Evolutionary conservation across 495 filamentous ascomycete species (phyloP).

Genomic region (Penicillium cinerascens): DNA sequence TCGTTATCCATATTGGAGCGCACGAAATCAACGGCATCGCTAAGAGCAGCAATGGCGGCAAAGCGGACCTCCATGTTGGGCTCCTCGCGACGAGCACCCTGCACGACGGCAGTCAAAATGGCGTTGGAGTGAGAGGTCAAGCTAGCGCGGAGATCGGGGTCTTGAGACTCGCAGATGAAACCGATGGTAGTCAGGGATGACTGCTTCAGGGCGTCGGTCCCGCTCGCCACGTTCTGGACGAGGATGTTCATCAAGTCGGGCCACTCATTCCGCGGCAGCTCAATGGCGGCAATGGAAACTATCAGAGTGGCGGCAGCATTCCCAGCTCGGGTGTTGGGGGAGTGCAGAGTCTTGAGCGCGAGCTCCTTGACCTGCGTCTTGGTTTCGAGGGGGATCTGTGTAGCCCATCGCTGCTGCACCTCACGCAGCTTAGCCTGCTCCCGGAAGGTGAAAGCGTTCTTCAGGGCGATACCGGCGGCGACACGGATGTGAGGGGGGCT

Average conservation of each 20-base stretch:
- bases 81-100: constrained; percentile 96
- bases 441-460: constrained; percentile 93
- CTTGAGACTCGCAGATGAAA: constrained; percentile 95
- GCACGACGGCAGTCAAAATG: constrained; percentile 94
- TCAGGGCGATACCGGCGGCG: constrained; percentile 91
- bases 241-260: constrained; percentile 85
- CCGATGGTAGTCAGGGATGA: constrained; percentile 90
- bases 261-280: constrained; percentile 91
- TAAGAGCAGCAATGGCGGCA: constrained; percentile 87
- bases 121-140: constrained; percentile 88
- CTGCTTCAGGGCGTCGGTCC: constrained; percentile 84
- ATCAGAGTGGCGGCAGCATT: constrained; percentile 91
- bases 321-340: constrained; percentile 73
- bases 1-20: constrained; percentile 98
- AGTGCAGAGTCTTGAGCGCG: constrained; percentile 76
- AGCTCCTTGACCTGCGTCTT: constrained; percentile 86
- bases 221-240: constrained; percentile 87
- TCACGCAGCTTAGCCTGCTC: constrained; percentile 81
- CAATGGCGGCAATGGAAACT: constrained; percentile 89
- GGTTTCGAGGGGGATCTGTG: constrained; percentile 69
- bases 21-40: constrained; percentile 97
- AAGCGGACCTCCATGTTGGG: constrained; percentile 81
- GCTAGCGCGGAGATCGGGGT: constrained; percentile 76
- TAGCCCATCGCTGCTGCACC: constrained; percentile 86
- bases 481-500: constrained; percentile 78